Evolutionary conservation across 805 yeast species (phyloP), one percentile per base, ranked within the genome.

Genomic region (Suhomyces tanzawaensis): DNA sequence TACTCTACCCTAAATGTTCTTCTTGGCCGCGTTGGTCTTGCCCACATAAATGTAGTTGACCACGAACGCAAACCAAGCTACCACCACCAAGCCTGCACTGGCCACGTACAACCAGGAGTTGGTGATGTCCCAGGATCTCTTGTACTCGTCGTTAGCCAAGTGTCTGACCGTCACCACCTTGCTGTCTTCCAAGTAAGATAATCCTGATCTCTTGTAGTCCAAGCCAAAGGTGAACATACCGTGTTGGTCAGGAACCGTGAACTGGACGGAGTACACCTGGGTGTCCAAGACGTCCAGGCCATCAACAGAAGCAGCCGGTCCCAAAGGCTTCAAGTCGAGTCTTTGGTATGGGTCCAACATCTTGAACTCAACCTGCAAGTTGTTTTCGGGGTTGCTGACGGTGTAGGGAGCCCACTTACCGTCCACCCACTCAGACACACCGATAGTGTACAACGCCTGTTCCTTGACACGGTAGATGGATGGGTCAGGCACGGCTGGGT

Each of bases 341-440:
- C 99, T 80, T 57, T 89, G 89, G 69, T 91, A 93, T 29, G 99
- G 99, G 59, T 93, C 98, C 46, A 93, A 76, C 91, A 93, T 82
- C 53, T 76, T 79, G 60, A 89, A 79, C 53, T 88, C 90, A 40
- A 93, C 69, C 66, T 93, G 99, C 39, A 86, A 58, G 43, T 82
- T 85, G 36, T 76, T 72, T 27, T 69, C 70, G 5, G 55, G 60
- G 22, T 46, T 36, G 14, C 42, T 34, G 14, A 64, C 59, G 19
- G 49, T 53, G 57, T 61, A 88, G 21, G 96, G 95, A 11, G 57
- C 69, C 96, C 96, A 93, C 37, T 63, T 47, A 26, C 76, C 79
- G 32, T 67, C 51, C 16, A 49, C 45, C 56, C 66, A 66, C 46
- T 68, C 68, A 21, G 77, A 67, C 1, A 77, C 58, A 11, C 77